Evolutionary conservation across 345 rosid genomes (phyloP), one percentile per base, ranked within the genome.

Genomic region (Citrus mangshanensis): DNA sequence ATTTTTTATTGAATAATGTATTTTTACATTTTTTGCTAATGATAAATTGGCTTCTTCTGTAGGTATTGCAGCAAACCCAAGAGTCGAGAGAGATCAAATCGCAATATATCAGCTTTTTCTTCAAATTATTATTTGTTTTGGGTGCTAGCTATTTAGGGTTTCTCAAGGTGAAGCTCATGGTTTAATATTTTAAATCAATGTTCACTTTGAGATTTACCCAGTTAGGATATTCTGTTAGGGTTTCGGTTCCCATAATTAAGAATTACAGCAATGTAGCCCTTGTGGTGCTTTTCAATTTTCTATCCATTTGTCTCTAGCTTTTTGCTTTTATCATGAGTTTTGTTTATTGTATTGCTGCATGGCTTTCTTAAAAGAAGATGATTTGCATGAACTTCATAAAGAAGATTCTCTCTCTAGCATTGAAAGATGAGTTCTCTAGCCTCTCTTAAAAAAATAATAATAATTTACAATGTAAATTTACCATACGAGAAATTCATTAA

Each of bases 341-440:
- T 72, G 61, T 76, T 72, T 83, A 84, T 81, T 87, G 88, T 90
- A 88, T 81, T 81, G 82, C 73, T 75, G 82, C 85, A 83, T 92
- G 91, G 85, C 88, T 92, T 91, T 90, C 91, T 89, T 84, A 86
- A 89, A 90, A 89, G 91, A 89, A 88, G 90, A 87, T 86, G 82
- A 82, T 87, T 87, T 81, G 78, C 82, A 75, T 81, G 32, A 60
- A 78, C 68, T 81, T 66, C 76, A 25, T 30, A 6, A 28, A 55
- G 28, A 51, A 25, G 12, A 27, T n/a, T 70, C 73, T 62, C 59
- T 56, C 21, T 60, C 67, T 71, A n/a, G 54, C 27, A 59, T 24
- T 59, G 62, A 59, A 59, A 59, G 62, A n/a, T n/a, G 62, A 22
- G 10, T 24, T 59, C 62, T 59, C 18, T 12, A 42, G 16, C 16